Evolutionary conservation across 2,329 filamentous ascomycete genomes (phyloP).

Genomic region (Aurifilum marmelostoma): DNA sequence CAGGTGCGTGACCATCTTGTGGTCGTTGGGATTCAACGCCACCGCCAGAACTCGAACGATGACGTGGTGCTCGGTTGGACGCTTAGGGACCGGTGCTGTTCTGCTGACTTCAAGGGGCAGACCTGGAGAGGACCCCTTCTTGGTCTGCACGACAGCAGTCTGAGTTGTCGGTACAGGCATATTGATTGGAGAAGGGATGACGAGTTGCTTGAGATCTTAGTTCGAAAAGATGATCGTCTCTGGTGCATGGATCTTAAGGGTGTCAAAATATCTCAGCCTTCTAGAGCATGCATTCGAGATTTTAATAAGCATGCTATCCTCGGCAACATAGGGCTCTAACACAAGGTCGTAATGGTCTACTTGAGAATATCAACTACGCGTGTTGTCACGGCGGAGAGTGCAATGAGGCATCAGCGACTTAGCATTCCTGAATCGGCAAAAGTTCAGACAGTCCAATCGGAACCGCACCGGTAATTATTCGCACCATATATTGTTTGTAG

Average conservation of each 20-base stretch:
- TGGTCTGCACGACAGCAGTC: neutral
- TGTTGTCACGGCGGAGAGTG: neutral
- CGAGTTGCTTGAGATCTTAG: neutral
- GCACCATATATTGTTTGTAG: neutral
- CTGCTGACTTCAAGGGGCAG: neutral
- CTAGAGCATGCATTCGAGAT: neutral
- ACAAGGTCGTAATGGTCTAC: neutral
- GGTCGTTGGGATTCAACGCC: conserved; percentile 39
- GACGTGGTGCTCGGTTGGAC: conserved; percentile 1
- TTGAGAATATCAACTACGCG: neutral
- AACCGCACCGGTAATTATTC: neutral
- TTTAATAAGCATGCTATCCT: neutral
- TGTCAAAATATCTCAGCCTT: neutral
- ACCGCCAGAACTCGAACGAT: conserved; percentile 30
- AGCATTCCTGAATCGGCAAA: neutral
- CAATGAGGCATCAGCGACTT: neutral
- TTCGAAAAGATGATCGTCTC: no score
- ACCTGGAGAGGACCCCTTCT: neutral
- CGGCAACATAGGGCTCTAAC: neutral
- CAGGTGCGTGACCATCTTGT: conserved; percentile 36
- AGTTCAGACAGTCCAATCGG: neutral
- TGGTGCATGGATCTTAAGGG: no score
- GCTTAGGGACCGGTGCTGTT: neutral
- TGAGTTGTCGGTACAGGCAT: neutral
- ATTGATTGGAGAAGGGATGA: neutral